Base-by-base conservation (phyloP, 257 asterid species). In the Solanum virginianum region DNA sequence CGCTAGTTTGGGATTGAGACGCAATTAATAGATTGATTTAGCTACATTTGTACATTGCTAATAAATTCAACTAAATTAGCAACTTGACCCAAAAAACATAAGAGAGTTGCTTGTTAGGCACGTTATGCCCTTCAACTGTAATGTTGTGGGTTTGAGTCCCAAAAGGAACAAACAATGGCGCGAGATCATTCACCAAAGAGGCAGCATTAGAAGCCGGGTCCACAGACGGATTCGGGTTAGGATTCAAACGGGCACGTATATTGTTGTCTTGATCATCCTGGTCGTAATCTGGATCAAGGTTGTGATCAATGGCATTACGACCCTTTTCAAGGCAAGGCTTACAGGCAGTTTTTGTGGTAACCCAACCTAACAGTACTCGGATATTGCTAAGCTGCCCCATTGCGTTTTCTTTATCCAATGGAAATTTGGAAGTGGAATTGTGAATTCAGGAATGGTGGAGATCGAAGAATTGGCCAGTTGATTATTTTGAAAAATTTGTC, bases 291-390 rank as follows among this genome's bases (percentile, higher is more conserved):
- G 99, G 99, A 89, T 96, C 90, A 84, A 96, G 97, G 74, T 88
- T 91, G 18, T 94, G 95, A 90, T 96, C 98, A 51, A 96, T 92
- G 81, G 95, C 97, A 81, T 93, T 92, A 60, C 99, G 97, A 14
- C 98, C 99, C 81, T 84, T 93, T 22, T 94, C 99, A 57, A 96
- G 99, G 17, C 98, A 96, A 72, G 99, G 97, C 68, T 94, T 94
- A 90, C 97, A 96, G 17, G 98, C 99, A 36, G 93, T 87, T 90
- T 93, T 98, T 14, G 94, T 90, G 69, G 99, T 93, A 16, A 94
- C 87, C 98, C 98, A 96, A 7, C 98, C 97, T 53, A 94, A 87
- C 83, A 88, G 94, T 84, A 96, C 90, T 47, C 95, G 95, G 0
- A 87, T 39, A 94, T 90, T 60, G 98, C 99, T 60, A 96, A 89